These are phyloP conservation scores for Chytriomyces confervae DNA, from an alignment of 192 early-diverging fungal species.

Conservation along the genomic window DNA sequence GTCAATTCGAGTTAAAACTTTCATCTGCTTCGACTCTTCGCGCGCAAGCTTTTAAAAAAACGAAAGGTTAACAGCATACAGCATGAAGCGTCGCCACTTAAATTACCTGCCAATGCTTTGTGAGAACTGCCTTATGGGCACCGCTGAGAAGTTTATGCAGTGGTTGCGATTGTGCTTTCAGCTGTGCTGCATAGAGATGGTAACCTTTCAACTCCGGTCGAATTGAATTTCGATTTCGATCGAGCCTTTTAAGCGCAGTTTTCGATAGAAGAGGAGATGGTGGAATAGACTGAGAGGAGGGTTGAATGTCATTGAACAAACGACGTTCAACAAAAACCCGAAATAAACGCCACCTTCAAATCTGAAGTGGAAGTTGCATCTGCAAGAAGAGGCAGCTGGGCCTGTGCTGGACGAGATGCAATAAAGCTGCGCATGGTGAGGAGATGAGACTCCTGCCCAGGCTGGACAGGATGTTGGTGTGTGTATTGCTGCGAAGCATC, in stretches of 20 bases:
- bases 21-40: constrained; percentile 73
- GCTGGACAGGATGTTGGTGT: background rate
- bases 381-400: too few relatives aligned
- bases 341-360: too few relatives aligned
- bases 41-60: constrained; percentile 62
- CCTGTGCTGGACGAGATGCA: too few relatives aligned
- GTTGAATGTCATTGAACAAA: background rate
- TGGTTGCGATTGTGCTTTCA: constrained; percentile 62
- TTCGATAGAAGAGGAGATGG: background rate
- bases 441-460: background rate
- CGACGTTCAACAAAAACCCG: background rate
- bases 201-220: constrained; percentile 42
- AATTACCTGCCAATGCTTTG: constrained; percentile 77
- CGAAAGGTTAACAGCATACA: background rate
- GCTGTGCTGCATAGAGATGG: constrained; percentile 51
- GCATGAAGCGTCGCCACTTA: background rate
- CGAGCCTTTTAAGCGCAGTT: background rate
- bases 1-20: constrained; percentile 72
- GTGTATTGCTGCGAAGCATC: constrained; percentile 24
- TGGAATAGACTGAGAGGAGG: background rate
- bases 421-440: background rate
- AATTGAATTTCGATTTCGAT: background rate
- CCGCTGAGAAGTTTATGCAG: constrained; percentile 64
- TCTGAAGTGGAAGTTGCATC: too few relatives aligned
- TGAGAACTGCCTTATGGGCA: constrained; percentile 70